Base-by-base conservation (phyloP, 805 yeast species). In the Saccharomyces cerevisiae region DNA sequence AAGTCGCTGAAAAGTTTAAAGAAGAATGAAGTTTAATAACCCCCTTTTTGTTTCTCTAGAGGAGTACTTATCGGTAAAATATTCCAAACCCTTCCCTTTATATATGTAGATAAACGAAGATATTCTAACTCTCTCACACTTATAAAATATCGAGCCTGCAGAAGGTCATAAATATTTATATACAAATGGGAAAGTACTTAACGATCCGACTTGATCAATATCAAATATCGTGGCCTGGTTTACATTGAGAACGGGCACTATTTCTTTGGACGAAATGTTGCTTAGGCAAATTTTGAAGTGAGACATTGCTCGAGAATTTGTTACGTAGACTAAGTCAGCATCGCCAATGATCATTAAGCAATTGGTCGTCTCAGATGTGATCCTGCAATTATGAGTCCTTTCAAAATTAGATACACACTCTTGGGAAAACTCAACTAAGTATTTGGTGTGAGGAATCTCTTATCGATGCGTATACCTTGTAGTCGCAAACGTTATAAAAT, bases 371-470 rank as follows among this genome's bases (percentile, higher is more conserved):
- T 65, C 57, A 14, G 58, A 52, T 2, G 71, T 68, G 4, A 68
- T 61, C 43, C 71, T 57, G 10, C 55, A 49, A 5, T 54, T 48
- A 51, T 61, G 54, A 10, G n/a, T 48, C 48, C 66, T 57, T 55
- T 68, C 71, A 53, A 62, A 68, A 22, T 59, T 50, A 0, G 68
- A 56, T 2, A 67, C 70, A 41, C 71, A 66, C 28, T 55, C 26
- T 29, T 66, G 60, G 10, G 70, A 61, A 49, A 68, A 65, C 56
- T 65, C 69, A 67, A 67, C 70, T 67, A 67, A 67, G 70, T 46
- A 64, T 46, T 49, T 60, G 64, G 31, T 51, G 49, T n/a, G 53
- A 49, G 32, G 51, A 55, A 51, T 68, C 71, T 41, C 68, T 55
- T 11, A 61, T 58, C 4, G 65, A 54, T n/a, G 68, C 70, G 52